phyloP scores from a whole-genome alignment of 2,329 filamentous ascomycete species.

The Venturia carpophila region DNA sequence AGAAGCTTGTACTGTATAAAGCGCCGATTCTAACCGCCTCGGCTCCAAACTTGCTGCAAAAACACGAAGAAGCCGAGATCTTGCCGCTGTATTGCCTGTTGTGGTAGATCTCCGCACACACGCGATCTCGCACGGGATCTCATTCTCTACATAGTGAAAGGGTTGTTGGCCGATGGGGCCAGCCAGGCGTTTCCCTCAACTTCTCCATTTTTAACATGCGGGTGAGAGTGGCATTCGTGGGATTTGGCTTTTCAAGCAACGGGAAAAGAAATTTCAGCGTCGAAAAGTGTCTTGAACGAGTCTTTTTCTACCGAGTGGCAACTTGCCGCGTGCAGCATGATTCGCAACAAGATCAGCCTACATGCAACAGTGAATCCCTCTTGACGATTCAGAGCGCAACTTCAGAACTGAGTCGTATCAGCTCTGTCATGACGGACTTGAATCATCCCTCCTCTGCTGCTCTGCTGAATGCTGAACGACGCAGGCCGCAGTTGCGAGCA shows the following conservation, averaged over 20 bases:
- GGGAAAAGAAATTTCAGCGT: not conserved
- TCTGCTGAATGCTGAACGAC: not conserved
- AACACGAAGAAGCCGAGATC: not conserved
- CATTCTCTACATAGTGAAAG: not conserved
- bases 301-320: not conserved
- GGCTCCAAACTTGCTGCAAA: not conserved
- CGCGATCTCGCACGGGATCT: not conserved
- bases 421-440: not conserved
- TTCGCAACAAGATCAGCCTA: not conserved
- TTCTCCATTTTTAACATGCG: not conserved
- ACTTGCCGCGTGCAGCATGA: conserved; percentile 8
- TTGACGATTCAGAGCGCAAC: too few species aligned
- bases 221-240: not conserved
- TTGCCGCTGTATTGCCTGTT: not conserved
- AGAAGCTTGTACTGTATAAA: not conserved
- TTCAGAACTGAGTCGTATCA: not conserved
- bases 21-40: not conserved
- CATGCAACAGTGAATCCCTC: not conserved
- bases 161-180: not conserved
- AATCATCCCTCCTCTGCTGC: not conserved
- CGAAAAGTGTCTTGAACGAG: not conserved
- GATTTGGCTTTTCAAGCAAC: not conserved
- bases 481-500: not conserved
- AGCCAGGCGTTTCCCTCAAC: not conserved
- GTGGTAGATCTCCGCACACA: not conserved